These are phyloP conservation scores for Coemansia sp. DNA, from an alignment of 192 early-diverging fungal genomes.

Conservation along the genomic window DNA sequence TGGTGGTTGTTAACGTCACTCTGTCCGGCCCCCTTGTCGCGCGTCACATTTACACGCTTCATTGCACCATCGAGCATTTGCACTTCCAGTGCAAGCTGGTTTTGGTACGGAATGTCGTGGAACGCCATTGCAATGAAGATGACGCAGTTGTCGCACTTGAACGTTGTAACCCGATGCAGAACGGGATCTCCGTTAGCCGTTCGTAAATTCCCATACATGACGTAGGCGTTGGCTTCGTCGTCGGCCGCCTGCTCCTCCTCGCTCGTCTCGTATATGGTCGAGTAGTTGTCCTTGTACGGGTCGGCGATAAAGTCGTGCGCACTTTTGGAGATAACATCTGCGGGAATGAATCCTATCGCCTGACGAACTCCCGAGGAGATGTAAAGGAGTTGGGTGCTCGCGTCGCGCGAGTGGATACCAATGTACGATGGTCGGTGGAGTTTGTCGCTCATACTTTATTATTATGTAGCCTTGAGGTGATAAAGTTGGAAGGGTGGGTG, in stretches of 20 bases:
- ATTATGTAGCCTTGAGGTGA: too few species aligned
- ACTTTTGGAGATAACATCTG: slow-evolving; percentile 13
- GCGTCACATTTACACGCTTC: too few species aligned
- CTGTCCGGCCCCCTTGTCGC: not conserved
- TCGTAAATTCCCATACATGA: slow-evolving; percentile 44
- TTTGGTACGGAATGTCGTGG: slow-evolving; percentile 34
- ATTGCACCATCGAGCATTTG: slow-evolving; percentile 1
- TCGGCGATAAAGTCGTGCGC: too few species aligned
- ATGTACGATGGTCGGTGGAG: slow-evolving; percentile 29
- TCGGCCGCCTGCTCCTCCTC: slow-evolving; percentile 22
- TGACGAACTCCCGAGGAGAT: slow-evolving; percentile 45
- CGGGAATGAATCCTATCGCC: slow-evolving; percentile 34
- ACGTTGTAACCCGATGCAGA: not conserved
- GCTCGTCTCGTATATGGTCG: slow-evolving; percentile 31
- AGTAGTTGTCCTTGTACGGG: slow-evolving; percentile 20
- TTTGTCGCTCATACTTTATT: not conserved
- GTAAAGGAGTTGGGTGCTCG: slow-evolving; percentile 39
- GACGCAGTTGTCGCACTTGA: too few species aligned
- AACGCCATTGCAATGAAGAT: slow-evolving; percentile 28
- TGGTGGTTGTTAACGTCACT: not conserved
- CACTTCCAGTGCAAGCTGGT: slow-evolving; percentile 32
- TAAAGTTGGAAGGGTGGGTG: too few species aligned
- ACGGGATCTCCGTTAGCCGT: slow-evolving; percentile 21
- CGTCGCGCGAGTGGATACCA: slow-evolving; percentile 44
- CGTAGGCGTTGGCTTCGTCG: slow-evolving; percentile 46